A percentile compares a stretch with the other conserved stretches of the same genome.
phyloP scores from a whole-genome alignment of 108 stramenopile species.

The Mayamaea pseudoterrestris region DNA sequence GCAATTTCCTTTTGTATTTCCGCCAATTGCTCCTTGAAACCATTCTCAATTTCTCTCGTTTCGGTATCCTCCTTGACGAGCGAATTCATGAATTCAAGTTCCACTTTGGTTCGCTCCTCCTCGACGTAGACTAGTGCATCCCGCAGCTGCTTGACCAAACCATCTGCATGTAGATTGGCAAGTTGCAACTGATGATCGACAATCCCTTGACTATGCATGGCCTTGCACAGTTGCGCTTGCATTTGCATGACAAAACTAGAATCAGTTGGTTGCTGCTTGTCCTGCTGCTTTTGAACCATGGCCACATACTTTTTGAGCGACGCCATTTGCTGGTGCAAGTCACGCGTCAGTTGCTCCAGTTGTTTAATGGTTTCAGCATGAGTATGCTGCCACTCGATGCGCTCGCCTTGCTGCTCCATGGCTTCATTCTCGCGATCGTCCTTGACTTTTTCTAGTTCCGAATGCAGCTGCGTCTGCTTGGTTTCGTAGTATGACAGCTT shows the following conservation, averaged over 20 bases:
- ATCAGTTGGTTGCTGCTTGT: conserved; percentile 11
- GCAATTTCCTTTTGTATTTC: conserved; percentile 22
- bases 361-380: conserved; percentile 11
- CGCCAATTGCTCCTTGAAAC: conserved; percentile 27
- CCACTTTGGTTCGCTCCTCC: conserved; percentile 53
- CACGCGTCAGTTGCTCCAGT: conserved; percentile 17
- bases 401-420: conserved; percentile 11
- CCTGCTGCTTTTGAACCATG: conserved; percentile 14
- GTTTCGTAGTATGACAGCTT: conserved; percentile 16
- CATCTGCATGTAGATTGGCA: conserved; percentile 25
- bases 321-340: conserved; percentile 15
- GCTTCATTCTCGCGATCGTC: conserved; percentile 4
- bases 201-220: conserved; percentile 72
- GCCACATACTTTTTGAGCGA: conserved; percentile 23
- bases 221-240: conserved; percentile 72
- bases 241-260: conserved; percentile 54
- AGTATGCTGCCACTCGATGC: conserved; percentile 5
- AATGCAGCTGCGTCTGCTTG: conserved; percentile 10
- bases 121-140: conserved; percentile 34
- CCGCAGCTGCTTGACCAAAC: conserved; percentile 30
- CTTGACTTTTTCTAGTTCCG: conserved; percentile 5
- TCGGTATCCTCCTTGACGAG: conserved; percentile 41
- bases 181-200: conserved; percentile 68
- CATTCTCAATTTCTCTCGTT: conserved; percentile 39
- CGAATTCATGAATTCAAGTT: conserved; percentile 65